Evolutionary conservation across 2,329 filamentous ascomycete genomes (phyloP).

Genomic region (Drechslerella dactyloides): DNA sequence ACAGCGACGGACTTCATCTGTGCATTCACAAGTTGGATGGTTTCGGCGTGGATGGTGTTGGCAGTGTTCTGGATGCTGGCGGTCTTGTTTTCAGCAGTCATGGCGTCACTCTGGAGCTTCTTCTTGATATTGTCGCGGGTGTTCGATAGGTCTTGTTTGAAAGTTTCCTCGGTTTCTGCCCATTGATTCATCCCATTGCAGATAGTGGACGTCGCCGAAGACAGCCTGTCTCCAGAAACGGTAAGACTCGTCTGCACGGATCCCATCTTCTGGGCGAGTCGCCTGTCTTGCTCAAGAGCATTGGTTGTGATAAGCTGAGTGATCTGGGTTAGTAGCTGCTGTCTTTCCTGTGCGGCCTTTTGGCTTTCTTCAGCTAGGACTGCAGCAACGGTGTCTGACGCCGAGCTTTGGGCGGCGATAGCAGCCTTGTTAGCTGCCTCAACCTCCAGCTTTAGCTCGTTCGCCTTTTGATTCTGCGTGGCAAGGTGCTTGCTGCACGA

Average conservation of each 20-base stretch:
- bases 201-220: slow-evolving; percentile 71
- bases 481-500: slow-evolving; percentile 76
- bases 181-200: slow-evolving; percentile 75
- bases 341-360: slow-evolving; percentile 74
- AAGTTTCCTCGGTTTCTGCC: slow-evolving; percentile 70
- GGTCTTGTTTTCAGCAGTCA: slow-evolving; percentile 74
- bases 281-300: slow-evolving; percentile 73
- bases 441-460: slow-evolving; percentile 74
- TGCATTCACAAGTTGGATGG: slow-evolving; percentile 83
- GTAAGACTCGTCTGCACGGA: slow-evolving; percentile 70
- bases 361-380: slow-evolving; percentile 77
- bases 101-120: slow-evolving; percentile 63
- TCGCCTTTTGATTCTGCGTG: slow-evolving; percentile 77
- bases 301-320: slow-evolving; percentile 76
- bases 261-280: slow-evolving; percentile 70
- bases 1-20: slow-evolving; percentile 84
- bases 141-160: slow-evolving; percentile 73
- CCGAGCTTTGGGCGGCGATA: slow-evolving; percentile 70
- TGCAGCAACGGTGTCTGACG: slow-evolving; percentile 63
- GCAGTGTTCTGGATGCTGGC: slow-evolving; percentile 82
- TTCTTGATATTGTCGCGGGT: slow-evolving; percentile 79
- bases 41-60: slow-evolving; percentile 86
- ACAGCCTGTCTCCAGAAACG: slow-evolving; percentile 69
- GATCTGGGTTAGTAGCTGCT: slow-evolving; percentile 77
- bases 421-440: slow-evolving; percentile 72